phyloP scores from a whole-genome alignment of 208 protist genomes.

The Trypanosoma vivax region DNA sequence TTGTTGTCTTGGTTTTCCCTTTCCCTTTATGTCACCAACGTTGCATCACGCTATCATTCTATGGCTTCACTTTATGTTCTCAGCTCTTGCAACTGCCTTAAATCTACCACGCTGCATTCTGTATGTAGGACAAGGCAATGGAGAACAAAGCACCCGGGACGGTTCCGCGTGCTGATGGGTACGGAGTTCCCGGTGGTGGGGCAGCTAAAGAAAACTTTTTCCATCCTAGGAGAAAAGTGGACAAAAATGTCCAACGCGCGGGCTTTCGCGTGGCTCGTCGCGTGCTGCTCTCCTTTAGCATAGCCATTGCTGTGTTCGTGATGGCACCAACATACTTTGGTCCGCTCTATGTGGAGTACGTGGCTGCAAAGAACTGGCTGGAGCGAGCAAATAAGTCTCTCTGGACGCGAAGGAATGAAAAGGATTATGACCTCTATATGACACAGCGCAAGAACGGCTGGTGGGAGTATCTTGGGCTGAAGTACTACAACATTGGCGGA shows the following conservation, averaged over 20 bases:
- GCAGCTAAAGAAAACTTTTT: conserved; percentile 74
- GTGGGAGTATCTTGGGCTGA: conserved; percentile 75
- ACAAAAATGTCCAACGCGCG: conserved; percentile 68
- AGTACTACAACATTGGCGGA: conserved; percentile 83
- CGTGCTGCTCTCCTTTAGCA: conserved; percentile 44
- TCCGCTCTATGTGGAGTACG: conserved; percentile 70
- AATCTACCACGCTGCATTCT: neutral
- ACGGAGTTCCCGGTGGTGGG: conserved; percentile 31
- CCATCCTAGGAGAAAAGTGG: conserved; percentile 39
- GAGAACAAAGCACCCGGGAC: conserved; percentile 81
- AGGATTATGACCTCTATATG: conserved; percentile 80
- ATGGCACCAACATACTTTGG: conserved; percentile 51
- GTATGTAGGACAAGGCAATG: conserved; percentile 24
- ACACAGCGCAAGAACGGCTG: conserved; percentile 86
- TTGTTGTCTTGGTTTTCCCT: conserved; percentile 17
- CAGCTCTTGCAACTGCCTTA: neutral
- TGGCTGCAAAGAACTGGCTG: conserved; percentile 69
- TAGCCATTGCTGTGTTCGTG: conserved; percentile 38
- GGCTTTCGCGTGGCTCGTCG: conserved; percentile 53
- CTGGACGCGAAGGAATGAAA: conserved; percentile 79
- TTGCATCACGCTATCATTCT: neutral
- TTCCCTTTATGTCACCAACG: conserved; percentile 11
- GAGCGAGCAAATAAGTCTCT: conserved; percentile 64
- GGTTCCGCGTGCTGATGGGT: conserved; percentile 47
- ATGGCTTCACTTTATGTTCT: neutral